Percentiles rank a stretch among this genome's conserved stretches.
phyloP scores from a whole-genome alignment of 139 green algal genomes.

The Closterium sp. region DNA sequence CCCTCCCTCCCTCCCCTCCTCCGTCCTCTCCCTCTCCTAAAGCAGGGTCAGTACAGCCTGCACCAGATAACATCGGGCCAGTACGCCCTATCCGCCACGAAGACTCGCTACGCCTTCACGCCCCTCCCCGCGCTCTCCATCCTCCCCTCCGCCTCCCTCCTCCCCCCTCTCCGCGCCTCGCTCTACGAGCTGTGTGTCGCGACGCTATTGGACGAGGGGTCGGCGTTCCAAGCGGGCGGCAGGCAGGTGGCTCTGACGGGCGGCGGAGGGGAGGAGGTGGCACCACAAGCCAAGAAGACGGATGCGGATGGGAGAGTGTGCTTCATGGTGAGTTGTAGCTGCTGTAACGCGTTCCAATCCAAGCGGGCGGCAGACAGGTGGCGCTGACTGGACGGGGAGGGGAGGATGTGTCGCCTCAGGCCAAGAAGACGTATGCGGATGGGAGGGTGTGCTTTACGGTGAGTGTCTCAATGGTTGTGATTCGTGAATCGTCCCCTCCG shows the following conservation, averaged over 20 bases:
- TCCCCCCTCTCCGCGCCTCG: slow-evolving; percentile 4
- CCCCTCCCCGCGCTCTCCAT: slow-evolving; percentile 1
- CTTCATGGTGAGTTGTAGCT: background rate
- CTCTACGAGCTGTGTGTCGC: slow-evolving; percentile 20
- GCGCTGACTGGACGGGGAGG: no score
- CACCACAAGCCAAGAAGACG: background rate
- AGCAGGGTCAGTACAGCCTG: background rate
- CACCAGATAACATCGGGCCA: slow-evolving; percentile 15
- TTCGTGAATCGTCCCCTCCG: no score
- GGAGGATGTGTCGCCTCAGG: no score
- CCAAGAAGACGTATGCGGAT: no score
- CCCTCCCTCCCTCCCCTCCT: background rate
- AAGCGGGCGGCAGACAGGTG: no score
- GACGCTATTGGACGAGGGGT: background rate
- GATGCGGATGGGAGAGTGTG: background rate
- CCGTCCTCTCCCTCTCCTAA: background rate
- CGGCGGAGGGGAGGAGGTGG: background rate
- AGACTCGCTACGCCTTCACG: slow-evolving; percentile 14
- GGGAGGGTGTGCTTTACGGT: background rate
- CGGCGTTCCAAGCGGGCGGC: background rate
- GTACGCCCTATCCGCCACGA: slow-evolving; percentile 6
- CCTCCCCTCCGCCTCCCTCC: background rate
- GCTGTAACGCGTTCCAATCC: no score
- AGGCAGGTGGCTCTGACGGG: slow-evolving; percentile 14
- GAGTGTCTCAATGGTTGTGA: background rate